Evolutionary conservation across 2,329 filamentous ascomycete genomes (phyloP).

Genomic region (Talaromyces atroroseus): DNA sequence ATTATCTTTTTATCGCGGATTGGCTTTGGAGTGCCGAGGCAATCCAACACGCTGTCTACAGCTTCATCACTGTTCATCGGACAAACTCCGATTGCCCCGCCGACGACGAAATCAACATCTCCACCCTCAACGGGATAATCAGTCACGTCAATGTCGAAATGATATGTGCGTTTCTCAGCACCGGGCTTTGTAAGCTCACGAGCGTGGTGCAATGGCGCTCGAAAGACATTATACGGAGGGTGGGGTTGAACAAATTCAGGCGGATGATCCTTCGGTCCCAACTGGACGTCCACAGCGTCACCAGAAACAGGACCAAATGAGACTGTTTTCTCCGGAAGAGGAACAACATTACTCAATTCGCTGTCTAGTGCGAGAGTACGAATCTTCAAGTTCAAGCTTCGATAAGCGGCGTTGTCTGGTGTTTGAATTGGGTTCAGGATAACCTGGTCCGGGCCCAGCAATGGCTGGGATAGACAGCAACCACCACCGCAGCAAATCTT

Average conservation of each 20-base stretch:
- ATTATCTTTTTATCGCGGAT: slow-evolving; percentile 78
- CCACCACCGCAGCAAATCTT: slow-evolving; percentile 61
- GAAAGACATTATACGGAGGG: slow-evolving; percentile 84
- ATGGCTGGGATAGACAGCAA: slow-evolving; percentile 56
- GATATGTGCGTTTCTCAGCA: slow-evolving; percentile 93
- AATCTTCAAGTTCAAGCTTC: slow-evolving; percentile 70
- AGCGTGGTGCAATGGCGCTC: slow-evolving; percentile 77
- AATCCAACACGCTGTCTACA: slow-evolving; percentile 79
- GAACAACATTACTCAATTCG: slow-evolving; percentile 63
- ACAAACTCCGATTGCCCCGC: slow-evolving; percentile 88
- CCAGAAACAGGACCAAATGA: slow-evolving; percentile 50
- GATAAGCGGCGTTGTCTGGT: slow-evolving; percentile 81
- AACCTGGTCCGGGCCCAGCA: slow-evolving; percentile 36
- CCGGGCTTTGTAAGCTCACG: slow-evolving; percentile 82
- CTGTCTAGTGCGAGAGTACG: slow-evolving; percentile 66
- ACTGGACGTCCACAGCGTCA: slow-evolving; percentile 27
- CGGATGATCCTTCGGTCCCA: slow-evolving; percentile 55
- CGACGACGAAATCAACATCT: slow-evolving; percentile 87
- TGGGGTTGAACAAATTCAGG: slow-evolving; percentile 91
- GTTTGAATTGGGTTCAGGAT: slow-evolving; percentile 35
- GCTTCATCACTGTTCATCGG: slow-evolving; percentile 73
- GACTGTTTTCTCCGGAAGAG: slow-evolving; percentile 69
- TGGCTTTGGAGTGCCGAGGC: slow-evolving; percentile 73
- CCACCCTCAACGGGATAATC: slow-evolving; percentile 81
- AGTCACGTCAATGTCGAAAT: slow-evolving; percentile 95